phyloP scores from a whole-genome alignment of 2,329 filamentous ascomycete species.

The Nothophaeocryptopus gaeumannii region DNA sequence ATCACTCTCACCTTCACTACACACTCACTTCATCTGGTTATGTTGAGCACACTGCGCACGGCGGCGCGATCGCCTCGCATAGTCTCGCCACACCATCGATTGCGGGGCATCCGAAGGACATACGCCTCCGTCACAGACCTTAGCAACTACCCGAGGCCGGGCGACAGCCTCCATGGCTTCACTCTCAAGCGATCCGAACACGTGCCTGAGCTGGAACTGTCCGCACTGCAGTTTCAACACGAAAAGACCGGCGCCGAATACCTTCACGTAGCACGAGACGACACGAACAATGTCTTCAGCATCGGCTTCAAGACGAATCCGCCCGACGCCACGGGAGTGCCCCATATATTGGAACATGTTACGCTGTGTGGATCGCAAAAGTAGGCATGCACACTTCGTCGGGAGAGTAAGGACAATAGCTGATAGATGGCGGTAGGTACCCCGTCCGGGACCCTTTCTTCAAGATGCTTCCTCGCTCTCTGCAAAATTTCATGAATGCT shows the following conservation, averaged over 20 bases:
- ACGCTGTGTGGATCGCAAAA: slow-evolving; percentile 94
- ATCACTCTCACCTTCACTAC: too few species aligned
- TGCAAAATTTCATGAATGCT: slow-evolving; percentile 99
- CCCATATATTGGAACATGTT: slow-evolving; percentile 96
- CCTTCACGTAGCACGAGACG: slow-evolving; percentile 88
- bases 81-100: slow-evolving; percentile 23
- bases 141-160: slow-evolving; percentile 70
- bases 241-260: slow-evolving; percentile 96
- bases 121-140: slow-evolving; percentile 72
- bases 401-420: slow-evolving; percentile 14
- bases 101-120: slow-evolving; percentile 20
- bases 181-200: slow-evolving; percentile 85
- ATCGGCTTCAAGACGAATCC: slow-evolving; percentile 99
- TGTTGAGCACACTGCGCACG: slow-evolving; percentile 25
- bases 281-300: slow-evolving; percentile 98
- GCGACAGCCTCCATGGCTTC: slow-evolving; percentile 89
- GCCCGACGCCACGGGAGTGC: slow-evolving; percentile 90
- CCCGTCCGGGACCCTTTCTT: slow-evolving; percentile 99
- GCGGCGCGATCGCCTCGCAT: slow-evolving; percentile 24
- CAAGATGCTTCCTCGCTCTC: slow-evolving; percentile 95
- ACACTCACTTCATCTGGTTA: background rate
- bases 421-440: slow-evolving; percentile 56
- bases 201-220: slow-evolving; percentile 89
- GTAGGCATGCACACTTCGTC: slow-evolving; percentile 45
- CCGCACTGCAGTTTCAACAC: slow-evolving; percentile 84